Percentiles rank a stretch among this genome's conserved stretches.
Evolutionary conservation across 2,329 filamentous ascomycete genomes (phyloP).

Genomic region (Ascochyta pisi): DNA sequence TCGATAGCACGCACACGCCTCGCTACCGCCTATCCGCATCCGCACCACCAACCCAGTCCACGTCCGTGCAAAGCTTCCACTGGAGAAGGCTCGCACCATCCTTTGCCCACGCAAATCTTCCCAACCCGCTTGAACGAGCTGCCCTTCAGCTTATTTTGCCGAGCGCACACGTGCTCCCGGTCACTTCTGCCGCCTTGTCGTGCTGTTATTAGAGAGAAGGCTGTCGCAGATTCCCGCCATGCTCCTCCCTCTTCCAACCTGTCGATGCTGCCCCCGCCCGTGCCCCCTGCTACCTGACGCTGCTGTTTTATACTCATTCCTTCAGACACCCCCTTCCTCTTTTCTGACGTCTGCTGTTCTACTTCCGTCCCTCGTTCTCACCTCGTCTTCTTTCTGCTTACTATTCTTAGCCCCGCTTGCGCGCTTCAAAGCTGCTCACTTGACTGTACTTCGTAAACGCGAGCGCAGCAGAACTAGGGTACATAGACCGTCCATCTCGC

Average conservation of each 20-base stretch:
- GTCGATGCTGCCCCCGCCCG: slow-evolving; percentile 23
- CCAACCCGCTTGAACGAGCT: slow-evolving; percentile 3
- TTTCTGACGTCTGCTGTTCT: slow-evolving; percentile 29
- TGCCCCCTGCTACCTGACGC: slow-evolving; percentile 16
- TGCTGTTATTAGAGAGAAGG: slow-evolving; percentile 14
- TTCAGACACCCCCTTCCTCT: slow-evolving; percentile 27
- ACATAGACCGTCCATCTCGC: slow-evolving; percentile 11
- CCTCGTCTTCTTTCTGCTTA: slow-evolving; percentile 22
- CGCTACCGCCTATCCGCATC: slow-evolving; percentile 22
- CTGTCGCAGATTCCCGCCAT: slow-evolving; percentile 21
- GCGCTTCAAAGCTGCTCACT: slow-evolving; percentile 6
- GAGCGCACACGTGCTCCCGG: background rate
- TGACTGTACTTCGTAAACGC: background rate
- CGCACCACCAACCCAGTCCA: slow-evolving; percentile 11
- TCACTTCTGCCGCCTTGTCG: background rate
- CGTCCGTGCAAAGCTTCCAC: slow-evolving; percentile 10
- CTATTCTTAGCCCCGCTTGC: slow-evolving; percentile 19
- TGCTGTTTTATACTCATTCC: slow-evolving; percentile 42
- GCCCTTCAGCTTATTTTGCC: slow-evolving; percentile 1
- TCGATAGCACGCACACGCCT: slow-evolving; percentile 24
- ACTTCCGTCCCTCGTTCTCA: slow-evolving; percentile 33
- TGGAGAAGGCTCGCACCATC: slow-evolving; percentile 11
- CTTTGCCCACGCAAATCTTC: background rate
- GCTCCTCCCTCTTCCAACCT: slow-evolving; percentile 14
- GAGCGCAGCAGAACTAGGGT: slow-evolving; percentile 1